Evolutionary conservation across 2,329 filamentous ascomycete genomes (phyloP), one percentile per base, ranked within the genome.

Genomic region (Macrophomina tecta): DNA sequence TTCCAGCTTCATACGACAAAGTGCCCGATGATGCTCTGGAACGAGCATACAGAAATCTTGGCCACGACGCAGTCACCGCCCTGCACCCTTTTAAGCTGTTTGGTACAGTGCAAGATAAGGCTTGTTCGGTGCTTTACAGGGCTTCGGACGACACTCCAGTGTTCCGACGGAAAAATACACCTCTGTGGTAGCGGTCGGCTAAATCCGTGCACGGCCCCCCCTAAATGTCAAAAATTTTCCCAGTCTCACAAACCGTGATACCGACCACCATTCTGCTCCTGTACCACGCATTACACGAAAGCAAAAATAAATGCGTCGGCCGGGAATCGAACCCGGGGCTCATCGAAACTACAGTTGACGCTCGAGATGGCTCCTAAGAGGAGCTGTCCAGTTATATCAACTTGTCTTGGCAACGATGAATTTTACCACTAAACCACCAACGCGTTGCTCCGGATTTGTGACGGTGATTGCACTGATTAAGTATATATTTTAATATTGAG

Each of bases 171-270:
- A 23, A 23, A 23, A 23, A 23, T 23, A 3, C 23, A 23, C 23
- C 23, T 23, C 72, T 6, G 64, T 82, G 58, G 72, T 78, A 4
- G 76, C 82, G 5, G 81, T 82, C 74, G 80, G 81, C 14, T 81
- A 80, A 6, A 61, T 46, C 7, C 46, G 40, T 5, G 56, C 56
- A 7, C 56, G 46, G n/a, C 23, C 23, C 23, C 23, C 23, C 23
- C 23, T 23, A 23, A 23, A 23, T 23, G 23, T 23, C 23, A 23
- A 23, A 23, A 23, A 23, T 23, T 23, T 23, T 23, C 23, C 23
- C 23, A 23, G 23, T 23, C 23, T 23, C 23, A 23, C 23, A 23
- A 23, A 23, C 23, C 2, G 23, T 3, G 23, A 23, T 3, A 3
- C 23, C 23, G 23, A 23, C 23, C 23, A 23, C 23, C 23, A 23